A percentile compares a stretch with the other conserved stretches of the same genome.
Evolutionary conservation across 768 basidiomycete genomes (phyloP).

Genomic region (Gloeopeniophorella convolvens): DNA sequence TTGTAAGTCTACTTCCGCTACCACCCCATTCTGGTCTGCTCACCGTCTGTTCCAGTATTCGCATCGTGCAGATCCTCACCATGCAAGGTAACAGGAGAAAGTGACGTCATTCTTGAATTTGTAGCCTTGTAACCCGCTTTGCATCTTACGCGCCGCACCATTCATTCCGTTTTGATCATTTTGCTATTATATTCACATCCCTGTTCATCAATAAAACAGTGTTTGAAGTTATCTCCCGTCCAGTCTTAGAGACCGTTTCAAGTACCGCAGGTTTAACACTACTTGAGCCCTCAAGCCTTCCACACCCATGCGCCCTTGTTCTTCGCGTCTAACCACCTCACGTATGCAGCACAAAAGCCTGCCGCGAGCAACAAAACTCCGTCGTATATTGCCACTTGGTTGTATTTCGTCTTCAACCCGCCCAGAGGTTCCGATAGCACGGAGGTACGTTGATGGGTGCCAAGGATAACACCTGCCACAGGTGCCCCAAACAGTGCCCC

Average conservation of each 20-base stretch:
- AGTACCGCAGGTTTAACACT: background rate
- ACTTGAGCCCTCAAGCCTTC: constrained; percentile 29
- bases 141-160: background rate
- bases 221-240: no score
- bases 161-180: background rate
- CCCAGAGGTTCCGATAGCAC: background rate
- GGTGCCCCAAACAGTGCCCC: constrained; percentile 38
- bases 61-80: constrained; percentile 71
- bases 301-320: constrained; percentile 36
- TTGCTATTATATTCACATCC: background rate
- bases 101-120: constrained; percentile 23
- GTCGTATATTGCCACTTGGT: constrained; percentile 35
- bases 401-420: constrained; percentile 28
- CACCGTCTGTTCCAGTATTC: constrained; percentile 43
- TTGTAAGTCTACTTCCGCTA: constrained; percentile 45
- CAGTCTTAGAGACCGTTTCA: no score
- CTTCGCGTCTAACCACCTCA: constrained; percentile 37
- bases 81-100: constrained; percentile 59
- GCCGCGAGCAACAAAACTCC: constrained; percentile 33
- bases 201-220: no score
- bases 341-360: constrained; percentile 34
- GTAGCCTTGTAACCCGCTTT: background rate
- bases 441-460: constrained; percentile 24
- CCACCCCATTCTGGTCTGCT: constrained; percentile 3
- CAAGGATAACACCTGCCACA: constrained; percentile 36